phyloP scores from a whole-genome alignment of 495 filamentous ascomycete genomes.

The Hypomontagnella submonticulosa region DNA sequence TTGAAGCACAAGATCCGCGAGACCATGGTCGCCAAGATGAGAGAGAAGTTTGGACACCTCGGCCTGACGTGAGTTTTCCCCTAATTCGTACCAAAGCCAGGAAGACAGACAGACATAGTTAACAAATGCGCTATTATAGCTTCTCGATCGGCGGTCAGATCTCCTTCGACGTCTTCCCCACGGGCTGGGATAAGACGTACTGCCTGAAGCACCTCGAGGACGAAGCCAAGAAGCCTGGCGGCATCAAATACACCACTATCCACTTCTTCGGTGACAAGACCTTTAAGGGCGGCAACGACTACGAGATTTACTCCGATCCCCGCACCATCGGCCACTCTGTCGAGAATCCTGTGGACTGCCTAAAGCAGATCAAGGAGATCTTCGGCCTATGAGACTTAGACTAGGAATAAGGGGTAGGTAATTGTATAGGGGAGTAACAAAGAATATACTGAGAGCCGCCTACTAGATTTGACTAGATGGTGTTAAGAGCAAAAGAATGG shows the following conservation, averaged over 20 bases:
- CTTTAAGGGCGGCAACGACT: slow-evolving; percentile 88
- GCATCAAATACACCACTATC: slow-evolving; percentile 82
- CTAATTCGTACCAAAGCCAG: neutral
- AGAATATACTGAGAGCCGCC: neutral
- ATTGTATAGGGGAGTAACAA: neutral
- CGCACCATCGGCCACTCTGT: slow-evolving; percentile 88
- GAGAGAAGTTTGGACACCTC: slow-evolving; percentile 82
- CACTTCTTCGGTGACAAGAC: slow-evolving; percentile 99
- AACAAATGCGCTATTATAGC: slow-evolving; percentile 52
- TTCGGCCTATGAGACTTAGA: slow-evolving; percentile 69
- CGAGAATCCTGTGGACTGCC: slow-evolving; percentile 81
- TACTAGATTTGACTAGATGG: slow-evolving; percentile 15
- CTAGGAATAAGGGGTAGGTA: neutral
- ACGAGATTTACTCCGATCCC: slow-evolving; percentile 86
- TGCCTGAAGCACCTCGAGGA: slow-evolving; percentile 87
- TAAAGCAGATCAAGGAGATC: slow-evolving; percentile 76
- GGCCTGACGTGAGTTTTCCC: slow-evolving; percentile 77
- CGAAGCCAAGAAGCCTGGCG: slow-evolving; percentile 75
- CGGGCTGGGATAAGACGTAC: slow-evolving; percentile 99
- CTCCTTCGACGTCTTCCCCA: slow-evolving; percentile 97
- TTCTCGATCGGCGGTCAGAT: slow-evolving; percentile 97
- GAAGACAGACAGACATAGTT: slow-evolving; percentile 12
- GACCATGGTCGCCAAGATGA: slow-evolving; percentile 76
- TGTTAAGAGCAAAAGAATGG: slow-evolving; percentile 2
- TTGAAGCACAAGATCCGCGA: slow-evolving; percentile 75